Evolutionary conservation across 1,284 basidiomycete species (phyloP).

Genomic region (Kalmanozyma brasiliensis): DNA sequence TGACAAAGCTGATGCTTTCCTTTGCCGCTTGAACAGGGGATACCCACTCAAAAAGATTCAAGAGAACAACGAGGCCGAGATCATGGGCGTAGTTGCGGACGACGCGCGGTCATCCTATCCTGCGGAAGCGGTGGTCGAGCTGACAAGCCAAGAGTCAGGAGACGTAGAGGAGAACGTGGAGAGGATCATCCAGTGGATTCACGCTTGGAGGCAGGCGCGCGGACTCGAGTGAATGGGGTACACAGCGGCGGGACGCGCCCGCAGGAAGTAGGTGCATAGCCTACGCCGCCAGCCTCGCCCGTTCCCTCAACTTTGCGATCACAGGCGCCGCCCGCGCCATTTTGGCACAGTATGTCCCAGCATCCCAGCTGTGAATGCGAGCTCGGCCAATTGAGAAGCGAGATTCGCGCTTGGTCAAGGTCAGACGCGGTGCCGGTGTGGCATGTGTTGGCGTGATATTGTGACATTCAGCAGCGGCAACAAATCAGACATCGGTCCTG

Average conservation of each 20-base stretch:
- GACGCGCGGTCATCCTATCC: constrained; percentile 89
- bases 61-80: constrained; percentile 98
- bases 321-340: neutral
- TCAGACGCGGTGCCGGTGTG: too few relatives aligned
- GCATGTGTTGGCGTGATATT: too few relatives aligned
- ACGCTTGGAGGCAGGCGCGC: constrained; percentile 77
- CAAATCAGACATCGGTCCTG: neutral
- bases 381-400: neutral
- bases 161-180: constrained; percentile 87
- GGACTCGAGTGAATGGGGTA: constrained; percentile 41
- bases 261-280: too few relatives aligned
- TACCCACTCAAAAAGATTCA: constrained; percentile 93
- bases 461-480: constrained; percentile 5
- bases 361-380: too few relatives aligned
- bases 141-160: constrained; percentile 80
- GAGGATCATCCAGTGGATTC: constrained; percentile 86
- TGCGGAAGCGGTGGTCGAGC: constrained; percentile 84
- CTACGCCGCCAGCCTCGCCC: too few relatives aligned
- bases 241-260: too few relatives aligned
- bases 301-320: too few relatives aligned
- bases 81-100: constrained; percentile 90
- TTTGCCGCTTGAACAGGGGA: constrained; percentile 71
- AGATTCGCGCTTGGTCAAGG: too few relatives aligned
- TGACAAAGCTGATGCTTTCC: neutral
- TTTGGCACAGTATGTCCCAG: neutral